Percentiles rank a stretch among this genome's conserved stretches.
Conservation (phyloP, 345 rosid genomes). For the Eucalyptus regnans region DNA sequence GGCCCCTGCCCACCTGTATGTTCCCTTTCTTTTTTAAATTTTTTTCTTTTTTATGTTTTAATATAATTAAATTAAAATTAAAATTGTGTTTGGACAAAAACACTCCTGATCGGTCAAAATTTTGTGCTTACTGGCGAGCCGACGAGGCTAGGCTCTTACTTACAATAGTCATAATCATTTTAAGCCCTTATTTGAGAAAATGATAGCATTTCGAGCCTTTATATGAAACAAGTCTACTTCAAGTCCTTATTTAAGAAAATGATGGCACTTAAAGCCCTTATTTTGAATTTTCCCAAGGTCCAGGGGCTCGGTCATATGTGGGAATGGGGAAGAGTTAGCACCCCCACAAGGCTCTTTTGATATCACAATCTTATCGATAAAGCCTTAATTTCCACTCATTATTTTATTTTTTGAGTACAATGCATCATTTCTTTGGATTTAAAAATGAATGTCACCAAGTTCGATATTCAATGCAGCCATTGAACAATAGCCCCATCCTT, state of each 20-base stretch:
- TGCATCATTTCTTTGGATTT: neutral
- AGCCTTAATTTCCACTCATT: neutral
- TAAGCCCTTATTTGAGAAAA: too few relatives aligned
- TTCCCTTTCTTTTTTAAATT: too few relatives aligned
- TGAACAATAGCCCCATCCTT: neutral
- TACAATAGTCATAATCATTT: too few relatives aligned
- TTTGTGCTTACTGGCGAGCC: accelerated
- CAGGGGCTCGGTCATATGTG: neutral
- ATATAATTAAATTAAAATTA: too few relatives aligned
- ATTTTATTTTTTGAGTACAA: neutral
- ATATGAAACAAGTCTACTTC: too few relatives aligned
- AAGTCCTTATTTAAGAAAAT: too few relatives aligned
- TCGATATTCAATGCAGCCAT: neutral
- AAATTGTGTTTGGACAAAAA: too few relatives aligned
- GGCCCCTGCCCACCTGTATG: too few relatives aligned
- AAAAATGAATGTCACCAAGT: conserved; percentile 29
- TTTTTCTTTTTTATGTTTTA: too few relatives aligned
- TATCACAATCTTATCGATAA: neutral
- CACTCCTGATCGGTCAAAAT: accelerated
- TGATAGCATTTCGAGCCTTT: too few relatives aligned
- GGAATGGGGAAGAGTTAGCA: neutral
- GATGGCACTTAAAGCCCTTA: too few relatives aligned
- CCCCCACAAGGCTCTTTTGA: neutral
- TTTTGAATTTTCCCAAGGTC: neutral
- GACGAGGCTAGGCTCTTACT: too few relatives aligned